phyloP scores from a whole-genome alignment of 1,284 basidiomycete species.

The Fomitopsis betulina region DNA sequence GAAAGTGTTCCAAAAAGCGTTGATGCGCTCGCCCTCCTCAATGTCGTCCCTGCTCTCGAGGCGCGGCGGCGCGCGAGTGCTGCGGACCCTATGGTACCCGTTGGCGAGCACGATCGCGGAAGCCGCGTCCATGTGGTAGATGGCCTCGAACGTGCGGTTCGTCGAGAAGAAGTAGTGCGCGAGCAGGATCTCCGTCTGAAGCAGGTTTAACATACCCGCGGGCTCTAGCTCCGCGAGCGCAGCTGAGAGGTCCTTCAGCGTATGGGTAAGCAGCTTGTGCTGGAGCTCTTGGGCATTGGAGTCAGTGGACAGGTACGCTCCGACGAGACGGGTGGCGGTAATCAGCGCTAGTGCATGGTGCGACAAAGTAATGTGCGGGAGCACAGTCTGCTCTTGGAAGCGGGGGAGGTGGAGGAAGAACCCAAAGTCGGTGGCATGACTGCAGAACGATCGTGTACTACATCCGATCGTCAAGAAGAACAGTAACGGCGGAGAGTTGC shows the following conservation, averaged over 20 bases:
- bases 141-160: constrained; percentile 37
- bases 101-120: constrained; percentile 33
- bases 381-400: constrained; percentile 18
- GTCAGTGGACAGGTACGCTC: constrained; percentile 18
- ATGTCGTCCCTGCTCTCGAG: constrained; percentile 26
- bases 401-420: constrained; percentile 35
- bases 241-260: constrained; percentile 23
- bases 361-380: constrained; percentile 6
- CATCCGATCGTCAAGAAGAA: neutral
- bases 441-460: constrained; percentile 27
- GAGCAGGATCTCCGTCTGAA: constrained; percentile 43
- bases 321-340: constrained; percentile 24
- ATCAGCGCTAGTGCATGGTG: constrained; percentile 18
- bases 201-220: constrained; percentile 31
- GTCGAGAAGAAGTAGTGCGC: constrained; percentile 39
- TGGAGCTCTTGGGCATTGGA: constrained; percentile 14
- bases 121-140: constrained; percentile 37
- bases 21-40: constrained; percentile 41
- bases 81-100: constrained; percentile 27
- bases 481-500: neutral
- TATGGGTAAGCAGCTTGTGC: constrained; percentile 23
- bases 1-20: constrained; percentile 43
- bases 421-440: constrained; percentile 32
- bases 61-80: constrained; percentile 13
- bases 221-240: constrained; percentile 28